These are phyloP conservation scores for Prunus mongolica DNA, from an alignment of 306 rosid species.

Conservation along the genomic window DNA sequence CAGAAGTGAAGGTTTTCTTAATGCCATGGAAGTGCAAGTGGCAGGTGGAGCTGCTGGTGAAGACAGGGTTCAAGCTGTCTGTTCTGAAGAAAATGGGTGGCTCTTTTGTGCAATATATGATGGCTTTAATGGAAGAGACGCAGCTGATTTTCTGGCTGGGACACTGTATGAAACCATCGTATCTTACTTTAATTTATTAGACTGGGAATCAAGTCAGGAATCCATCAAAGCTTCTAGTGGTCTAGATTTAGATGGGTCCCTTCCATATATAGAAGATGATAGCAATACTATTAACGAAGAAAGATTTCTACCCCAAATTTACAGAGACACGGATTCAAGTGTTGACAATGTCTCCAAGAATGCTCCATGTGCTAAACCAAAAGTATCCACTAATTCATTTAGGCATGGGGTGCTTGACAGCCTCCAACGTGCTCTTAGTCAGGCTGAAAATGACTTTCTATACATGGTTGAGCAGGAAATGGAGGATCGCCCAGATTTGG, in stretches of 20 bases:
- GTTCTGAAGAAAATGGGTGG: slow-evolving; percentile 99
- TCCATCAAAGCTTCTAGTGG: slow-evolving; percentile 24
- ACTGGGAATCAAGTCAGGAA: slow-evolving; percentile 50
- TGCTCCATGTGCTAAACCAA: slow-evolving; percentile 26
- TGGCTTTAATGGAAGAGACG: slow-evolving; percentile 98
- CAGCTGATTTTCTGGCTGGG: slow-evolving; percentile 97
- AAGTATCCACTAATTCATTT: slow-evolving; percentile 31
- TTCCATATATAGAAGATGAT: slow-evolving; percentile 28
- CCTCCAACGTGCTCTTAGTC: slow-evolving; percentile 63
- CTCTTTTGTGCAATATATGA: slow-evolving; percentile 95
- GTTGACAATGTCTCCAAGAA: slow-evolving; percentile 22
- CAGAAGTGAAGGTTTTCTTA: slow-evolving; percentile 72
- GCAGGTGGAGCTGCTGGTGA: slow-evolving; percentile 99
- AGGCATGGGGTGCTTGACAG: slow-evolving; percentile 66
- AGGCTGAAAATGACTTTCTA: slow-evolving; percentile 84
- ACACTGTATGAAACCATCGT: slow-evolving; percentile 83
- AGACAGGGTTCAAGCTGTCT: slow-evolving; percentile 98
- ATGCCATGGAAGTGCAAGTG: slow-evolving; percentile 76
- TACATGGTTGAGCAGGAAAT: slow-evolving; percentile 98
- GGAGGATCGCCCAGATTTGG: slow-evolving; percentile 94
- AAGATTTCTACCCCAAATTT: slow-evolving; percentile 24
- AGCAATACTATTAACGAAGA: slow-evolving; percentile 21
- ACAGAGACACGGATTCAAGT: slow-evolving; percentile 17
- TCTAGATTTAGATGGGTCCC: slow-evolving; percentile 31
- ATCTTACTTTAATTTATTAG: slow-evolving; percentile 53